These are phyloP conservation scores for Calonectria fujianensis DNA, from an alignment of 2,329 filamentous ascomycete genomes.

Conservation along the genomic window DNA sequence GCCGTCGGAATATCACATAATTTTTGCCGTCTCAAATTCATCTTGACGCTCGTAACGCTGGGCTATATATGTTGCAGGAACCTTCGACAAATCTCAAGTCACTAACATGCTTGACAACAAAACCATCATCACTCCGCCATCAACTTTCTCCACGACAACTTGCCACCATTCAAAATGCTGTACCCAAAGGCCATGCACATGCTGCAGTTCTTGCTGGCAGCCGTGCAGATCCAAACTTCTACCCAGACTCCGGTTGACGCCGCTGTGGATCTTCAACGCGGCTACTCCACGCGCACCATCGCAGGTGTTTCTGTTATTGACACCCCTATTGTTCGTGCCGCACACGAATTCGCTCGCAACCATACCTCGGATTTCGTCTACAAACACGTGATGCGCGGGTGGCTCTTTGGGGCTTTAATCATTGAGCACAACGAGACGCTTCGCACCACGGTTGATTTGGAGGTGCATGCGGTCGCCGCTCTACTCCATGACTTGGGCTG, in stretches of 20 bases:
- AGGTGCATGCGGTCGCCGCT: constrained; percentile 37
- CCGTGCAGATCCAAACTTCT: background rate
- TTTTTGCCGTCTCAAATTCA: background rate
- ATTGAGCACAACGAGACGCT: constrained; percentile 35
- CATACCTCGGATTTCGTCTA: constrained; percentile 36
- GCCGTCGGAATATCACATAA: background rate
- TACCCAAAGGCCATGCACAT: background rate
- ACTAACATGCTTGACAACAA: background rate
- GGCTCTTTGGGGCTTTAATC: constrained; percentile 36
- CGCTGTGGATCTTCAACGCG: background rate
- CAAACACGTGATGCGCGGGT: constrained; percentile 41
- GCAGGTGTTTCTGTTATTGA: constrained; percentile 34
- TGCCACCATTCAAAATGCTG: background rate
- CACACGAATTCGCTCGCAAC: constrained; percentile 11
- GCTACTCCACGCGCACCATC: constrained; percentile 7
- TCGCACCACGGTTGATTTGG: constrained; percentile 7
- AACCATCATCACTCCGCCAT: background rate
- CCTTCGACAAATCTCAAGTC: too few species aligned
- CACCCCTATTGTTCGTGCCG: constrained; percentile 32
- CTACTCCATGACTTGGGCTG: constrained; percentile 45
- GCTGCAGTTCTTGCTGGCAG: constrained; percentile 9
- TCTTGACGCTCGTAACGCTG: fast-evolving
- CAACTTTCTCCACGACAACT: too few species aligned
- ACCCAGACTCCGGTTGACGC: background rate
- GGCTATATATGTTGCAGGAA: background rate